Conservation (phyloP, 2,329 filamentous ascomycete species). For the Xenoacremonium recifei region DNA sequence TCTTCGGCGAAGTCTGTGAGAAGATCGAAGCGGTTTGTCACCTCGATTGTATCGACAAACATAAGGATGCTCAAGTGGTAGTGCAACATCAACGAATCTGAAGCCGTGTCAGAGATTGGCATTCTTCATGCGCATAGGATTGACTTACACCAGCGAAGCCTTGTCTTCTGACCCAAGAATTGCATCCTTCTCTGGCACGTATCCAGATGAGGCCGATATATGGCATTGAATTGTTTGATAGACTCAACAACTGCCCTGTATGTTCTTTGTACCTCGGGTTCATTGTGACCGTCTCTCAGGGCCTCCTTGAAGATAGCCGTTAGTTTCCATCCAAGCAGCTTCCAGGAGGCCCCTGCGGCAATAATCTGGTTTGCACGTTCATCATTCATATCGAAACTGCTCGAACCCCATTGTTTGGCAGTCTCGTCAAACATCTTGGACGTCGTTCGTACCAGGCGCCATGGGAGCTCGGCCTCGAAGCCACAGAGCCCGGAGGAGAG, state of each 20-base stretch:
- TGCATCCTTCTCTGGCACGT: slow-evolving; percentile 30
- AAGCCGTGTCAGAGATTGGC: neutral
- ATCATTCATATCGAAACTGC: slow-evolving; percentile 27
- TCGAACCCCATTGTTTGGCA: slow-evolving; percentile 22
- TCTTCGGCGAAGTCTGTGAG: slow-evolving; percentile 22
- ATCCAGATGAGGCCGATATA: slow-evolving; percentile 26
- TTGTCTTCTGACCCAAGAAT: slow-evolving; percentile 29
- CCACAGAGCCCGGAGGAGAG: slow-evolving; percentile 38
- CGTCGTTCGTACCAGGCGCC: slow-evolving; percentile 27
- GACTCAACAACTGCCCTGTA: slow-evolving; percentile 24
- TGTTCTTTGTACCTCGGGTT: slow-evolving; percentile 25
- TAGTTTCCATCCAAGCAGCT: slow-evolving; percentile 31
- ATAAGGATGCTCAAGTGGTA: slow-evolving; percentile 33
- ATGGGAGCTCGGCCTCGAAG: slow-evolving; percentile 28
- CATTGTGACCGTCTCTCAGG: slow-evolving; percentile 29
- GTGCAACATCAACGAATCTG: slow-evolving; percentile 33
- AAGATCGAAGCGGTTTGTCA: slow-evolving; percentile 25
- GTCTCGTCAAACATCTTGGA: slow-evolving; percentile 29
- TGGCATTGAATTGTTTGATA: slow-evolving; percentile 26
- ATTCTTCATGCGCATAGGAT: too few relatives aligned
- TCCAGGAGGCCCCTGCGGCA: slow-evolving; percentile 27
- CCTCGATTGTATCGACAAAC: slow-evolving; percentile 29
- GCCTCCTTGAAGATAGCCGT: slow-evolving; percentile 32
- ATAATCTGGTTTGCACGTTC: slow-evolving; percentile 31
- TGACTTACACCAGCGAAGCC: slow-evolving; percentile 31